Percentiles rank a stretch among this genome's conserved stretches.
These are phyloP conservation scores for Eucalyptus tenuipes DNA, from an alignment of 345 rosid species.

Conservation along the genomic window DNA sequence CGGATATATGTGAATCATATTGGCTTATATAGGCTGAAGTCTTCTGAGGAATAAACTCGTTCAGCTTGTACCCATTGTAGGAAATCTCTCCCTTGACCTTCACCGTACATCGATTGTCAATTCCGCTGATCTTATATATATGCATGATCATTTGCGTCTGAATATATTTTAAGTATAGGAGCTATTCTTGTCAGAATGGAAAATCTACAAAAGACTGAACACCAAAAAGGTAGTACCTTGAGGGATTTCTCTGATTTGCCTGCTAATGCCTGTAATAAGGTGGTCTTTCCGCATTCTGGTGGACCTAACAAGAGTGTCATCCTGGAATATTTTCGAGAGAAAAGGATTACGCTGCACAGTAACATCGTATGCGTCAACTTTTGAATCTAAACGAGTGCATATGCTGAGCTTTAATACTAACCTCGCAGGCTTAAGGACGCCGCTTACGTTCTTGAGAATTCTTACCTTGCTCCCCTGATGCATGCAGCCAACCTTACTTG, in stretches of 20 bases:
- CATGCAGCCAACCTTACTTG: background rate
- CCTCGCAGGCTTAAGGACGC: constrained; percentile 47
- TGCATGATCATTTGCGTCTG: background rate
- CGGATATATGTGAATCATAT: constrained; percentile 16
- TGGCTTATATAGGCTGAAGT: constrained; percentile 32
- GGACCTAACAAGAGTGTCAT: constrained; percentile 41
- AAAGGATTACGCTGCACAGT: background rate
- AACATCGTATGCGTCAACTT: background rate
- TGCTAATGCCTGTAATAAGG: constrained; percentile 31
- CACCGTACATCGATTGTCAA: background rate
- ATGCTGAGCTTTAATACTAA: background rate
- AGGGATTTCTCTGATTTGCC: constrained; percentile 26
- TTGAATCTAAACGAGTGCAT: background rate
- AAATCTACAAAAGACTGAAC: background rate
- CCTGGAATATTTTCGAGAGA: constrained; percentile 1
- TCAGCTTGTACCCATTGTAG: constrained; percentile 17
- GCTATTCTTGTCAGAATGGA: background rate
- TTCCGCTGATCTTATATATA: background rate
- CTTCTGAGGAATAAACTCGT: constrained; percentile 25
- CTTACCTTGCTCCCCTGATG: background rate
- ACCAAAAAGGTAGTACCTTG: constrained; percentile 8
- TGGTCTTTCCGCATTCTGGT: constrained; percentile 42
- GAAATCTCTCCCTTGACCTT: constrained; percentile 17
- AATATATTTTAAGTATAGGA: background rate
- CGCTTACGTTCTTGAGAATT: constrained; percentile 30